phyloP scores from a whole-genome alignment of 2,329 filamentous ascomycete genomes.

The Monosporascus sp. region DNA sequence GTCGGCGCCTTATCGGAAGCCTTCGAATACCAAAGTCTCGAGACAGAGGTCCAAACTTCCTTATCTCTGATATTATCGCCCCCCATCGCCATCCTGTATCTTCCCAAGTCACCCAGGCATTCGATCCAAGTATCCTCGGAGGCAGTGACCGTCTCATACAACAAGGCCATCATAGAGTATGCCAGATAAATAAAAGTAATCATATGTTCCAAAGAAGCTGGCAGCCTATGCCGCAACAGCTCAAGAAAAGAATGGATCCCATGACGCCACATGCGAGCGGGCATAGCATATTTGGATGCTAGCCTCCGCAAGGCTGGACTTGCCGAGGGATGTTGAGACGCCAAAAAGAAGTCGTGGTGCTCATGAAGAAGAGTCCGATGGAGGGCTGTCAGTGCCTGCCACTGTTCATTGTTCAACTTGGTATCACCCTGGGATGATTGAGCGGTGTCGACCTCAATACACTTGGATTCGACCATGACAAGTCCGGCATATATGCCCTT shows the following conservation, averaged over 20 bases:
- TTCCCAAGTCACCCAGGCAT: constrained; percentile 77
- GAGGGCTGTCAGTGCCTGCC: constrained; percentile 76
- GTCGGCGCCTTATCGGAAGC: constrained; percentile 72
- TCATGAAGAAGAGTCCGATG: constrained; percentile 79
- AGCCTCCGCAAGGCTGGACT: constrained; percentile 61
- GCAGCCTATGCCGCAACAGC: constrained; percentile 66
- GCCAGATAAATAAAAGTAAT: constrained; percentile 85
- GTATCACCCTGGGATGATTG: constrained; percentile 39
- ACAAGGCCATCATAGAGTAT: constrained; percentile 82
- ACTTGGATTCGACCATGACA: constrained; percentile 81
- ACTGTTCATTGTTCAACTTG: constrained; percentile 62
- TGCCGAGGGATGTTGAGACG: constrained; percentile 78
- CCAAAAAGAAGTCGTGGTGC: constrained; percentile 81
- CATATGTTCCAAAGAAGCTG: constrained; percentile 81
- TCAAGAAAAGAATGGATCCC: constrained; percentile 85
- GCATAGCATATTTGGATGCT: constrained; percentile 82
- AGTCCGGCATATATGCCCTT: constrained; percentile 79
- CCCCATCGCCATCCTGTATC: constrained; percentile 88
- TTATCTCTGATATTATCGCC: constrained; percentile 70
- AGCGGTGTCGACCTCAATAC: constrained; percentile 73
- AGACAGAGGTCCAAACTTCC: constrained; percentile 77
- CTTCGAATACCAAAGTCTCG: constrained; percentile 77
- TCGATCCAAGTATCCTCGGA: constrained; percentile 93
- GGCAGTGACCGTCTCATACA: constrained; percentile 77
- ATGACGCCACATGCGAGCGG: constrained; percentile 88